Evolutionary conservation across 2,329 filamentous ascomycete species (phyloP).

Genomic region (Aaosphaeria pasadenensis): DNA sequence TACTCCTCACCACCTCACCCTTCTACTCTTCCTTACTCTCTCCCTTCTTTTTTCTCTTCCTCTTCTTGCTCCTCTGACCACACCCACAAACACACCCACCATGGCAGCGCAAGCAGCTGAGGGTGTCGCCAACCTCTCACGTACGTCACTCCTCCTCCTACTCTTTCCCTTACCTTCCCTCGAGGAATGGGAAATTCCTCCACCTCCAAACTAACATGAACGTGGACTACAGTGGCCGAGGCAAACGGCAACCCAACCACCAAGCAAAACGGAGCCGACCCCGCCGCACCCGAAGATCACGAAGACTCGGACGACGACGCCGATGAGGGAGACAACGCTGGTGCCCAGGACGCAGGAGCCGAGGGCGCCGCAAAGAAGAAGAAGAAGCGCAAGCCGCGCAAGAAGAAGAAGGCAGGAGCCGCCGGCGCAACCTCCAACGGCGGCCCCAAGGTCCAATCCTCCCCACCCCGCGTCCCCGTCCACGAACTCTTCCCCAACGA

Average conservation of each 20-base stretch:
- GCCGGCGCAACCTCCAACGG: constrained; percentile 24
- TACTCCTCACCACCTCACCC: too few species aligned
- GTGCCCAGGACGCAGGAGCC: constrained; percentile 34
- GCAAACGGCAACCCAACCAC: constrained; percentile 24
- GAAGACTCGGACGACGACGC: constrained; percentile 56
- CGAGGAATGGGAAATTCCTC: background rate
- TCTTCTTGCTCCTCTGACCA: too few species aligned
- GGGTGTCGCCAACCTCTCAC: constrained; percentile 35
- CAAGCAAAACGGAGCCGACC: constrained; percentile 31
- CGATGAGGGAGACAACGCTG: constrained; percentile 47
- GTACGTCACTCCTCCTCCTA: constrained; percentile 17
- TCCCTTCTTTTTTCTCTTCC: too few species aligned
- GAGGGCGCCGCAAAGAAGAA: constrained; percentile 63
- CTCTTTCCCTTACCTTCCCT: background rate
- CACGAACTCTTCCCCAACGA: constrained; percentile 71
- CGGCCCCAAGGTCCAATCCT: constrained; percentile 66
- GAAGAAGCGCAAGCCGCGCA: constrained; percentile 78
- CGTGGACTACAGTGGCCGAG: constrained; percentile 31
- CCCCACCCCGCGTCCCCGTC: constrained; percentile 71
- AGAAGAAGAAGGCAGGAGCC: constrained; percentile 58
- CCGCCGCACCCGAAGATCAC: constrained; percentile 48
- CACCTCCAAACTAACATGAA: background rate
- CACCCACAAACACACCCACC: constrained; percentile 5
- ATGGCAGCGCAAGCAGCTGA: constrained; percentile 39
- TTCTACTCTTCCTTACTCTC: too few species aligned